Evolutionary conservation across 106 monocot species (phyloP), one percentile per base, ranked within the genome.

Genomic region (Allium sativum): DNA sequence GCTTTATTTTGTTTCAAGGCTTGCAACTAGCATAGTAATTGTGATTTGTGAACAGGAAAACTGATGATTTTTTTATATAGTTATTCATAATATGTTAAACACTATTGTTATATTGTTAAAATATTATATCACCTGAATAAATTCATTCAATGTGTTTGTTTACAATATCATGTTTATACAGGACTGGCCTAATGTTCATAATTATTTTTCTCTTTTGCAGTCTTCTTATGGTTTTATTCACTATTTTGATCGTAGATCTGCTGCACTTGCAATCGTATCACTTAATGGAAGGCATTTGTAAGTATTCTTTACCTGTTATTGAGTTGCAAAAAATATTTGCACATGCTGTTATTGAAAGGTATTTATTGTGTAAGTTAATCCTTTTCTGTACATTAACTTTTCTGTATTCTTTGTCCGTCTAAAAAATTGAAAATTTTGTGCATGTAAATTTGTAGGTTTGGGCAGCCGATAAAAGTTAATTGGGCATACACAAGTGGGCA

Each of bases 401-500:
- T 17, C 0, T 21, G 15, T 59, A 14, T 42, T 22, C 51, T 10
- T 59, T 61, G 8, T 43, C 53, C 20, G 3, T 15, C n/a, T 15
- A 59, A 12, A 10, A 41, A 18, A 18, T 51, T 17, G 42, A 61
- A 7, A 15, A 43, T 6, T 64, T 13, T n/a, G 5, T 14, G 10
- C 19, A 44, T 70, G 19, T 43, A 59, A 18, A 13, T 53, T 69
- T 70, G 48, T 74, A 85, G 84, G 64, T 86, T 91, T 83, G 86
- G 91, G 7, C 91, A 91, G 62, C 78, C 85, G 55, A 86, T 91
- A 18, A 83, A 86, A 70, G 91, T 91, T 61, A 91, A 91, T 64
- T 91, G 91, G 91, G 91, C 91, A 53, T 86, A 79, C 83, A 80
- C 91, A 7, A 91, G 82, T 76, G 73, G 67, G 18, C 91, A 91